Percentiles rank a stretch among this genome's conserved stretches.
phyloP scores from a whole-genome alignment of 371 early-diverging fungal species.

The Mucor sp. region DNA sequence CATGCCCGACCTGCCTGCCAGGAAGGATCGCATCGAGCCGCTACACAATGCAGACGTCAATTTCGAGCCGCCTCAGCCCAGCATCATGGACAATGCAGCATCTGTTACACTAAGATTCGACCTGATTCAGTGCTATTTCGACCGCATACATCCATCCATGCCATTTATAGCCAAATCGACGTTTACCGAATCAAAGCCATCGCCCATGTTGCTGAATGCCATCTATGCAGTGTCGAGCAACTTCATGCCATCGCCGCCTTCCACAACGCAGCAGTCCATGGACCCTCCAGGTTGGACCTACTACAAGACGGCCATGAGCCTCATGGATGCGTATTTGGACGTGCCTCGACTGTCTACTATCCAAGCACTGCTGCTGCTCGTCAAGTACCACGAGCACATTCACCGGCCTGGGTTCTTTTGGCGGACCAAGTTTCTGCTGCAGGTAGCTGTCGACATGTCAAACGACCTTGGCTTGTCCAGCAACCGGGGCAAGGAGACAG shows the following conservation, averaged over 20 bases:
- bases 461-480: conserved; percentile 36
- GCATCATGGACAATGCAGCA: neutral
- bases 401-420: conserved; percentile 50
- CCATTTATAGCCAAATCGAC: conserved; percentile 54
- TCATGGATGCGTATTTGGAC: conserved; percentile 43
- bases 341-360: conserved; percentile 46
- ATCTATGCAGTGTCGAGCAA: conserved; percentile 59
- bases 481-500: neutral
- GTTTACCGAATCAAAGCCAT: conserved; percentile 46
- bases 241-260: neutral
- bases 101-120: conserved; percentile 17
- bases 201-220: conserved; percentile 55
- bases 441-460: conserved; percentile 40
- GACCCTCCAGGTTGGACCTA: conserved; percentile 46
- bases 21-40: conserved; percentile 24
- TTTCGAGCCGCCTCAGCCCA: conserved; percentile 11
- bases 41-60: neutral
- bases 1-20: conserved; percentile 18
- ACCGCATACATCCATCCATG: conserved; percentile 57
- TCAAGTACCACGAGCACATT: conserved; percentile 48
- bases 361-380: conserved; percentile 49
- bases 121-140: conserved; percentile 44
- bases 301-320: conserved; percentile 34
- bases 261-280: conserved; percentile 26
- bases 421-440: conserved; percentile 41